Evolutionary conservation across 2,329 filamentous ascomycete species (phyloP).

Genomic region (Arachnopeziza araneosa): DNA sequence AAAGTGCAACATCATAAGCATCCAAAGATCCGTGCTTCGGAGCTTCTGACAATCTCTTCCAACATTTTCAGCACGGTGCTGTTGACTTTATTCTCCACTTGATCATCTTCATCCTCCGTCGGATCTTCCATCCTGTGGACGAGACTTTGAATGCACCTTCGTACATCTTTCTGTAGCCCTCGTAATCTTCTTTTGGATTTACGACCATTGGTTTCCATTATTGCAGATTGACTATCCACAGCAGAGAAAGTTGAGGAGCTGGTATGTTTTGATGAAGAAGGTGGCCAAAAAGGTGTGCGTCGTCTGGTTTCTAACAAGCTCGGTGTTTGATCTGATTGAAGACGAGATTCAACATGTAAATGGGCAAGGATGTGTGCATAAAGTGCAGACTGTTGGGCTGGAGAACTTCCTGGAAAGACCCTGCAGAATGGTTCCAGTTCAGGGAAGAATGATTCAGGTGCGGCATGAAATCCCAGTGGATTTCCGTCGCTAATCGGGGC

Average conservation of each 20-base stretch:
- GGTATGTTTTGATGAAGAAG: background rate
- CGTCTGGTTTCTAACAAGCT: background rate
- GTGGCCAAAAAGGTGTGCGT: background rate
- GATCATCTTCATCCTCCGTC: background rate
- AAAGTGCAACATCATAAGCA: background rate
- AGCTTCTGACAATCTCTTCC: background rate
- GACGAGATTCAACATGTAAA: constrained; percentile 16
- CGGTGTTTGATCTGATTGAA: background rate
- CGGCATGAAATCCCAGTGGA: constrained; percentile 1
- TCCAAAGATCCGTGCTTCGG: background rate
- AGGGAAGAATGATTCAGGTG: background rate
- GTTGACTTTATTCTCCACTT: background rate
- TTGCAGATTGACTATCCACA: background rate
- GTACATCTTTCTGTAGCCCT: background rate
- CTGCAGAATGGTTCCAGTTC: constrained; percentile 18
- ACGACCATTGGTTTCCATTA: background rate
- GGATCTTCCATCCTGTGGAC: background rate
- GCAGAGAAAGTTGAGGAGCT: background rate
- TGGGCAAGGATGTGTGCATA: constrained; percentile 27
- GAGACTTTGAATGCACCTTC: background rate
- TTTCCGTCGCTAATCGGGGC: background rate
- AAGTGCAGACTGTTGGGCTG: constrained; percentile 18
- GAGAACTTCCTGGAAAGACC: constrained; percentile 23
- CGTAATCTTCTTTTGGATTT: background rate
- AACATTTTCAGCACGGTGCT: background rate